Evolutionary conservation across 441 rosid species (phyloP).

Genomic region (Euphorbia celastroides): DNA sequence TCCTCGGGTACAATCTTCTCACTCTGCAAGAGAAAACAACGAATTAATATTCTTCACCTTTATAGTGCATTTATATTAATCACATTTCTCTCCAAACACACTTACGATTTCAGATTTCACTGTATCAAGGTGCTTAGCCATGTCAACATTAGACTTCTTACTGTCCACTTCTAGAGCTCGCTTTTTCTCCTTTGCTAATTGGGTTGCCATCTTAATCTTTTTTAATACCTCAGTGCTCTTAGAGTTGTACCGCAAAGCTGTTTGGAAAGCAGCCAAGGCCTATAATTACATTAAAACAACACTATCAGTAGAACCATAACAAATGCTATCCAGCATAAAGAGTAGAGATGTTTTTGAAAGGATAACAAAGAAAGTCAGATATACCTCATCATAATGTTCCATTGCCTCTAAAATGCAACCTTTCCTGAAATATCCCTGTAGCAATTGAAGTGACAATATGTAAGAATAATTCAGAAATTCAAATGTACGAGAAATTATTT

Average conservation of each 20-base stretch:
- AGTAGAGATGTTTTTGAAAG: not conserved
- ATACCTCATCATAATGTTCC: slow-evolving; percentile 87
- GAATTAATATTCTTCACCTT: slow-evolving; percentile 12
- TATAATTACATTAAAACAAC: slow-evolving; percentile 20
- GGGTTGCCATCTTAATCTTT: slow-evolving; percentile 76
- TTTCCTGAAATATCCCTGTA: slow-evolving; percentile 90
- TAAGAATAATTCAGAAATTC: slow-evolving; percentile 11
- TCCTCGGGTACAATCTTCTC: slow-evolving; percentile 62
- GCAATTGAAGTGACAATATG: slow-evolving; percentile 20
- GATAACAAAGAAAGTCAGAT: slow-evolving; percentile 14
- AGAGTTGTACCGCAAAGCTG: slow-evolving; percentile 63
- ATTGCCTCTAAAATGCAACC: slow-evolving; percentile 93
- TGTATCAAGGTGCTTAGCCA: slow-evolving; percentile 65
- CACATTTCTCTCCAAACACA: slow-evolving; percentile 7
- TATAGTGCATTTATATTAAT: not conserved
- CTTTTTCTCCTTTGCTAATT: slow-evolving; percentile 71
- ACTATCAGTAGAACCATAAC: slow-evolving; percentile 13
- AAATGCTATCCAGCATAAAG: slow-evolving; percentile 2
- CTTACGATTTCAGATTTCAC: slow-evolving; percentile 80
- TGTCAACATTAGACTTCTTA: slow-evolving; percentile 67
- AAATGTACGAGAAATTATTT: not conserved
- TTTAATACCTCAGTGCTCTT: slow-evolving; percentile 82
- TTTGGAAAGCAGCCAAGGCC: slow-evolving; percentile 83
- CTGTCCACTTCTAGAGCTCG: slow-evolving; percentile 80
- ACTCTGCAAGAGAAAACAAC: slow-evolving; percentile 46